Evolutionary conservation across 2,329 filamentous ascomycete genomes (phyloP).

Genomic region (Aspergillus sclerotialis): DNA sequence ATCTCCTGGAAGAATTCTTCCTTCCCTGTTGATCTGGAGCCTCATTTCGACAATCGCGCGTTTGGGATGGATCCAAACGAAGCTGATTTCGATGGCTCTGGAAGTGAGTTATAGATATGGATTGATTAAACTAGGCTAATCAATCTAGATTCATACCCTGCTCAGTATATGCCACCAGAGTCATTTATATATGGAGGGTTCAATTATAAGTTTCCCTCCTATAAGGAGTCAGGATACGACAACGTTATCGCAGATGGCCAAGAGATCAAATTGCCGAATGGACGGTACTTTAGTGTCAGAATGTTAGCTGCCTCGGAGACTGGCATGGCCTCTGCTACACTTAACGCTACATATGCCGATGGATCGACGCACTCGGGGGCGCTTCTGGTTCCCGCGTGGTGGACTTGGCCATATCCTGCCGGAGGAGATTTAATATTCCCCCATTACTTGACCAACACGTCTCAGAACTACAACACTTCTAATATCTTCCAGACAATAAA

Average conservation of each 20-base stretch:
- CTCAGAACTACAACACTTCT: conserved; percentile 31
- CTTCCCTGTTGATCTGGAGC: conserved; percentile 8
- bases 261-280: conserved; percentile 21
- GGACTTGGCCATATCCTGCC: conserved; percentile 35
- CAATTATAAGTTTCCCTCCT: conserved; percentile 30
- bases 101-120: conserved; percentile 10
- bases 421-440: conserved; percentile 36
- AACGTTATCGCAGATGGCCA: conserved; percentile 34
- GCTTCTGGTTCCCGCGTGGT: conserved; percentile 31
- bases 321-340: conserved; percentile 28
- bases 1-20: conserved; percentile 6
- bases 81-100: conserved; percentile 27
- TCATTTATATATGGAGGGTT: conserved; percentile 31
- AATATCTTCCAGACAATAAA: conserved; percentile 36
- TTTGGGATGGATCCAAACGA: conserved; percentile 30
- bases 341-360: conserved; percentile 34
- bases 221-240: conserved; percentile 29
- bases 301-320: conserved; percentile 36
- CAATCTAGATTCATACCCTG: conserved; percentile 27
- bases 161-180: conserved; percentile 26
- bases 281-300: conserved; percentile 31
- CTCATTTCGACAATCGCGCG: conserved; percentile 27
- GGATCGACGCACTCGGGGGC: conserved; percentile 25
- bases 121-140: not conserved
- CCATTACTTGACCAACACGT: conserved; percentile 29